Evolutionary conservation across 768 basidiomycete species (phyloP), one percentile per base, ranked within the genome.

Genomic region (Mycena kentingensis): DNA sequence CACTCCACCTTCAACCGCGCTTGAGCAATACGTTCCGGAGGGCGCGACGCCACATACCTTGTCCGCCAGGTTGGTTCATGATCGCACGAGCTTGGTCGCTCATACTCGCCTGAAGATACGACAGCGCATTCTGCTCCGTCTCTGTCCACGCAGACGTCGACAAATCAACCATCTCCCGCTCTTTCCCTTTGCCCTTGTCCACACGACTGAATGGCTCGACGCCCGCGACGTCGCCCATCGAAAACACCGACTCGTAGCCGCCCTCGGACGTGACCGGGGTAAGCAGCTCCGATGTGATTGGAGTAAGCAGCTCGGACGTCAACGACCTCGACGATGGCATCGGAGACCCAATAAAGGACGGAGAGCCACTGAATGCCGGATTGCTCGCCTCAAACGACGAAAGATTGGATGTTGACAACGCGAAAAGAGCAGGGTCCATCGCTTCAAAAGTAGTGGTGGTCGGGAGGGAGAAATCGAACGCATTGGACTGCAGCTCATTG

Each of bases 351-450:
- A 51, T 18, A 15, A 69, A 61, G 5, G 57, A 59, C 7, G 68
- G 64, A 31, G 51, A 52, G 11, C 47, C 34, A 29, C 58, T 11
- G 54, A 55, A n/a, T 35, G 45, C 37, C n/a, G 52, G 39, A 49
- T 43, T 44, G 28, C 50, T 52, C 45, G 46, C 19, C 18, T 42
- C 38, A 21, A 42, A 25, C 7, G 41, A 42, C 21, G 49, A 37
- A 16, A 24, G 24, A 21, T 46, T 34, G 16, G 52, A 37, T 6
- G 49, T 26, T 3, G 69, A 65, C 19, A 74, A 43, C 25, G 60
- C 70, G 6, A 73, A 49, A n/a, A 73, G 47, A 16, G 49, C 28
- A 3, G 71, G 71, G 57, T 73, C 72, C 11, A 70, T 70, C 18
- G 57, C 65, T 26, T 52, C 51, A 16, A 49, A 24, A 15, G 43